phyloP scores from a whole-genome alignment of 1,139 yeast species.

The Zygosaccharomyces pseudobailii region DNA sequence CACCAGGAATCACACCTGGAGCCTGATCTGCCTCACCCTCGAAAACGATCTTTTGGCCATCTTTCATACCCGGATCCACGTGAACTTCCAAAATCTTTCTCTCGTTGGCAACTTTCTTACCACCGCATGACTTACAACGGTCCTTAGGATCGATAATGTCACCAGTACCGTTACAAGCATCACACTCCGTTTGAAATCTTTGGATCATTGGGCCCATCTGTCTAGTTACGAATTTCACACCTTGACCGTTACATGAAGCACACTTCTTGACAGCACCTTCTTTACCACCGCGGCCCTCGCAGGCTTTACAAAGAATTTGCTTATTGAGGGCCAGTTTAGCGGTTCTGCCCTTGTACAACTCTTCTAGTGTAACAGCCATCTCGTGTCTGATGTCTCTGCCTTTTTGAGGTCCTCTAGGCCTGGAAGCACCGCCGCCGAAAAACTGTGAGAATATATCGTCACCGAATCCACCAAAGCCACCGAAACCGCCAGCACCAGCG shows the following conservation, averaged over 20 bases:
- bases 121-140: slow-evolving; percentile 81
- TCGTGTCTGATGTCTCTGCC: slow-evolving; percentile 92
- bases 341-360: slow-evolving; percentile 89
- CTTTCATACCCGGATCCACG: slow-evolving; percentile 95
- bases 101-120: slow-evolving; percentile 83
- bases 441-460: slow-evolving; percentile 91
- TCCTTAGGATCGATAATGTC: slow-evolving; percentile 84
- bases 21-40: slow-evolving; percentile 97
- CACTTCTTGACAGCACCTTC: slow-evolving; percentile 87
- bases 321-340: slow-evolving; percentile 92
- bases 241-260: slow-evolving; percentile 81
- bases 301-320: slow-evolving; percentile 78
- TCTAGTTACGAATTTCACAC: slow-evolving; percentile 88
- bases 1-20: slow-evolving; percentile 94
- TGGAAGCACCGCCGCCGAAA: slow-evolving; percentile 68
- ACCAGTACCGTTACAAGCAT: slow-evolving; percentile 88
- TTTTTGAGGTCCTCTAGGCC: slow-evolving; percentile 79
- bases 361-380: slow-evolving; percentile 81
- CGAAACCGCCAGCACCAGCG: slow-evolving; percentile 49
- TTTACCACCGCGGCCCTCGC: slow-evolving; percentile 97
- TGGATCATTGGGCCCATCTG: slow-evolving; percentile 99
- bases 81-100: slow-evolving; percentile 92
- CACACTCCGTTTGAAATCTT: slow-evolving; percentile 94
- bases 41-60: slow-evolving; percentile 88
- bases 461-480: slow-evolving; percentile 55